These are phyloP conservation scores for Scorias spongiosa DNA, from an alignment of 2,329 filamentous ascomycete species.

Conservation along the genomic window DNA sequence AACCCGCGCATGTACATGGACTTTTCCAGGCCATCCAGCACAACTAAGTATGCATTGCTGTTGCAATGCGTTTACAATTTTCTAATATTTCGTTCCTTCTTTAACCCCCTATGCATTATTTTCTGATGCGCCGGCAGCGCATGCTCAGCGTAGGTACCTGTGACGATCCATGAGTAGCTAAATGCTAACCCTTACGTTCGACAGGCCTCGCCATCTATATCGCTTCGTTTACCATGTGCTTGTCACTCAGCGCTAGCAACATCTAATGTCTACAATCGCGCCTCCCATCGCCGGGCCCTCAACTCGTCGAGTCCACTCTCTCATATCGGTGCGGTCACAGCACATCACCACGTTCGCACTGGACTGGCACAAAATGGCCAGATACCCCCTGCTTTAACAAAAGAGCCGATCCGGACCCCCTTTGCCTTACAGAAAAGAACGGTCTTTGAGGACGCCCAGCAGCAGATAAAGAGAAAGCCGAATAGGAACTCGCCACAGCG, in stretches of 20 bases:
- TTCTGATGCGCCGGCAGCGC: constrained; percentile 15
- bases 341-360: neutral
- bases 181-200: neutral
- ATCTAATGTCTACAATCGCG: neutral
- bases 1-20: neutral
- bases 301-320: neutral
- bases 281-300: neutral
- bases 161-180: too few species aligned
- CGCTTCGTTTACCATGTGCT: constrained; percentile 20
- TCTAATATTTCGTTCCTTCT: neutral
- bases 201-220: constrained; percentile 13
- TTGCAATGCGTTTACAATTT: neutral
- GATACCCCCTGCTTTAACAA: neutral
- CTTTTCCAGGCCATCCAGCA: too few species aligned
- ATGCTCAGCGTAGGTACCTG: constrained; percentile 10
- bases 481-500: neutral
- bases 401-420: neutral
- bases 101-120: neutral
- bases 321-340: neutral
- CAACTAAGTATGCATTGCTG: too few species aligned
- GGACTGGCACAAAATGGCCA: neutral
- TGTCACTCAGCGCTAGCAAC: constrained; percentile 8
- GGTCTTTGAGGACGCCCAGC: neutral
- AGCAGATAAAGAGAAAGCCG: neutral
- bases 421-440: neutral